Conservation (phyloP, 1,284 basidiomycete species). For the Xerocomus cyaneibrunnescens region DNA sequence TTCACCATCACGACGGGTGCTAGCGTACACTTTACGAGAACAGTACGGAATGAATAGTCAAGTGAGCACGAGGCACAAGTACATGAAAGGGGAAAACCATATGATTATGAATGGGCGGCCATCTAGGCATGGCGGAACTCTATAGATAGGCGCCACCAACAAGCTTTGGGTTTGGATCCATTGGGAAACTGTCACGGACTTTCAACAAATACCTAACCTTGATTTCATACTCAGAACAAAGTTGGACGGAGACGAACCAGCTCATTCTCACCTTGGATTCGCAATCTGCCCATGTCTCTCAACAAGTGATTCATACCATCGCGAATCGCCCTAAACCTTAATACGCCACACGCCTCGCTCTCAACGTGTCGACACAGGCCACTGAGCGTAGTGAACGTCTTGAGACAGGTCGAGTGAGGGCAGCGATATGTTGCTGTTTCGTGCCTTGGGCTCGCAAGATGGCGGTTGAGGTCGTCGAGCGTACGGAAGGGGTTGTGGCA, state of each 20-base stretch:
- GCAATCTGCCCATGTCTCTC: constrained; percentile 13
- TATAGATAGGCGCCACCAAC: constrained; percentile 18
- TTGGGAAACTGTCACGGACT: constrained; percentile 29
- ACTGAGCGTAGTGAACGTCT: constrained; percentile 47
- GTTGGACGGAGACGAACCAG: constrained; percentile 15
- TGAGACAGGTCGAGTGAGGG: constrained; percentile 39
- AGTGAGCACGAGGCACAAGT: constrained; percentile 19
- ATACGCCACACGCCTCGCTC: constrained; percentile 52
- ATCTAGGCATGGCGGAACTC: constrained; percentile 11
- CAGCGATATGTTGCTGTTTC: constrained; percentile 47
- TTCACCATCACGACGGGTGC: constrained; percentile 14
- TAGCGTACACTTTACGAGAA: constrained; percentile 9
- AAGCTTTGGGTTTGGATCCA: constrained; percentile 9
- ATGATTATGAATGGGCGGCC: constrained; percentile 28
- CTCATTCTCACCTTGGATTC: constrained; percentile 30
- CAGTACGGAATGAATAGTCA: constrained; percentile 13
- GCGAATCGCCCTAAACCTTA: constrained; percentile 42
- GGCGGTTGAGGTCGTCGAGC: constrained; percentile 46
- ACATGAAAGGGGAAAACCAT: constrained; percentile 11
- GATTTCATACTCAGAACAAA: constrained; percentile 12
- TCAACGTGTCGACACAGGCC: constrained; percentile 55
- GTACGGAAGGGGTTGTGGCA: constrained; percentile 44
- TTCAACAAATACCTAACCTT: constrained; percentile 24
- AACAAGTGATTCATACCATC: constrained; percentile 38
- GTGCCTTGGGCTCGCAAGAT: constrained; percentile 51